phyloP scores from a whole-genome alignment of 257 asterid genomes.

The Solanum appendiculatum region DNA sequence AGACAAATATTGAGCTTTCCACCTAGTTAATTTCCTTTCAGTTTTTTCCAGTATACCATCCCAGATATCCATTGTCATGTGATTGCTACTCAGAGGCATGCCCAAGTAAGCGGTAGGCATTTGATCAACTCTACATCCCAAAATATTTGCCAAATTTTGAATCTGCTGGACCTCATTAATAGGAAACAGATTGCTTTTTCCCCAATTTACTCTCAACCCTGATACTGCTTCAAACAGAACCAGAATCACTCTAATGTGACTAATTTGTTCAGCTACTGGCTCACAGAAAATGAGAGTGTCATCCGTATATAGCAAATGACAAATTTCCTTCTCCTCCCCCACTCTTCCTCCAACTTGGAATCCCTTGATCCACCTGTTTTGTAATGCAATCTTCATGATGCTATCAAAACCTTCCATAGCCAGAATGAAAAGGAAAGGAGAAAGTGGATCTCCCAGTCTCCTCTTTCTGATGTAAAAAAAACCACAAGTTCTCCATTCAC shows the following conservation, averaged over 20 bases:
- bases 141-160: not conserved
- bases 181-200: not conserved
- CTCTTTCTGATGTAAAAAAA: not conserved
- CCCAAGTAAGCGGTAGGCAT: not conserved
- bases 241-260: not conserved
- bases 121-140: not conserved
- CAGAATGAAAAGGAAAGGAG: not conserved
- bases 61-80: not conserved
- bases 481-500: not conserved
- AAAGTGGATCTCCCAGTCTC: not conserved
- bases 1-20: not conserved
- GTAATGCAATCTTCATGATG: not conserved
- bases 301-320: not conserved
- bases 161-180: not conserved
- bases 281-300: not conserved
- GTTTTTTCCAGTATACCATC: not conserved
- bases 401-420: not conserved
- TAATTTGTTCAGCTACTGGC: not conserved
- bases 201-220: not conserved
- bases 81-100: not conserved
- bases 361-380: not conserved
- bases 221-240: not conserved
- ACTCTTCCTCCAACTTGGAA: not conserved
- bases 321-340: not conserved
- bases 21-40: not conserved